Evolutionary conservation across 164 flowering plant species (phyloP).

Genomic region (Sedum album): DNA sequence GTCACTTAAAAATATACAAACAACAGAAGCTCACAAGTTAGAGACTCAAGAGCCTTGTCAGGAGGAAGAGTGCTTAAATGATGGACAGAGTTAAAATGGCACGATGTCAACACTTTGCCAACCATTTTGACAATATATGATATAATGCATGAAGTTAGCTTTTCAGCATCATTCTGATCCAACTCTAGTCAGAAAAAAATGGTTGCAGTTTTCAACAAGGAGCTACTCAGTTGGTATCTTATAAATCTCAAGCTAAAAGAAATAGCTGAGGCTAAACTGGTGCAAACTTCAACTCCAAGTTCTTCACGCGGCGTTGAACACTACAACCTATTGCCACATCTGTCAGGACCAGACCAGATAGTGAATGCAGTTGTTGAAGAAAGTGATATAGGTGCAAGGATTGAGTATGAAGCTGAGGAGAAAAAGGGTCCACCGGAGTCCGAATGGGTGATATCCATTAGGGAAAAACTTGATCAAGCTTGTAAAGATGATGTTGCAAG

Average conservation of each 20-base stretch:
- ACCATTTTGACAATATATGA: background rate
- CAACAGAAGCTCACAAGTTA: no score
- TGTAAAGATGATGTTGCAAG: constrained; percentile 36
- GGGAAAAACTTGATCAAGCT: constrained; percentile 58
- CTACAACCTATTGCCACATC: background rate
- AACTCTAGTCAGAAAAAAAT: constrained; percentile 20
- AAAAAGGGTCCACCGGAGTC: constrained; percentile 13
- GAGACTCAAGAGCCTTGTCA: no score
- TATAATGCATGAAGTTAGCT: background rate
- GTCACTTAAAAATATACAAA: no score
- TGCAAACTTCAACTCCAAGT: background rate
- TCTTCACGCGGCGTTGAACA: background rate
- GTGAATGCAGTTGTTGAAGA: background rate
- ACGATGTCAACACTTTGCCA: background rate
- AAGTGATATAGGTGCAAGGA: background rate
- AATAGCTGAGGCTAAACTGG: constrained; percentile 38
- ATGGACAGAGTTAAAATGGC: background rate
- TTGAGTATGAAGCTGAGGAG: background rate
- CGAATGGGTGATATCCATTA: constrained; percentile 66
- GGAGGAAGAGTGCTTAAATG: background rate
- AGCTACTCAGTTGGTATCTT: constrained; percentile 64
- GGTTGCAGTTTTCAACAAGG: constrained; percentile 71
- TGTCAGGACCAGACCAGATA: background rate
- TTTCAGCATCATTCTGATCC: background rate
- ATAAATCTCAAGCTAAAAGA: constrained; percentile 60